Conservation (phyloP, 495 filamentous ascomycete genomes). For the Xylaria intraflava region DNA sequence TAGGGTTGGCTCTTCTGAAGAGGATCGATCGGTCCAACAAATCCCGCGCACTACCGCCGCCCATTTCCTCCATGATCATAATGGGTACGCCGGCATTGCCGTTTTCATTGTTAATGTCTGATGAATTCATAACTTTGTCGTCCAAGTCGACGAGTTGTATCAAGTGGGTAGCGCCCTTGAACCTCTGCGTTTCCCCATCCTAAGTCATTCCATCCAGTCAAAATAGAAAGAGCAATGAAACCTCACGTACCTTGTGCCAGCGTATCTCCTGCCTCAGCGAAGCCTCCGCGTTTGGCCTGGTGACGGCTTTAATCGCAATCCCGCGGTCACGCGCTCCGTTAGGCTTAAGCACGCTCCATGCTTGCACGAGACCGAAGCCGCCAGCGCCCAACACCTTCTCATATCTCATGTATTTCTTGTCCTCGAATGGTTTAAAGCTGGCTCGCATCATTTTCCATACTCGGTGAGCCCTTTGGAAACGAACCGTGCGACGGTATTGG, state of each 20-base stretch:
- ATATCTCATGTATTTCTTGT: background rate
- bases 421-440: background rate
- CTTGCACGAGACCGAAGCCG: conserved; percentile 3
- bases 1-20: background rate
- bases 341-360: background rate
- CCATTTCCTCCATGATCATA: conserved; percentile 3
- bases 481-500: background rate
- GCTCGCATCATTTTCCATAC: conserved; percentile 1
- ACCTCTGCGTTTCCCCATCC: background rate
- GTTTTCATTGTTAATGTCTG: background rate
- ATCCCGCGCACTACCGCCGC: background rate
- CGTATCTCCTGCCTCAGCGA: background rate
- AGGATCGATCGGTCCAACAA: background rate
- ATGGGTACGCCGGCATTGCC: background rate
- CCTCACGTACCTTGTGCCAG: conserved; percentile 1
- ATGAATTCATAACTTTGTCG: background rate
- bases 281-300: background rate
- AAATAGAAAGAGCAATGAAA: background rate
- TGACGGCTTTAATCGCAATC: background rate
- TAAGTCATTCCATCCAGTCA: background rate
- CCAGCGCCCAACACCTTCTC: background rate
- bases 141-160: conserved; percentile 2
- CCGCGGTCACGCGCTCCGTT: background rate
- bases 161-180: conserved; percentile 1
- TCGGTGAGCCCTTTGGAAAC: background rate